Percentiles rank a stretch among this genome's conserved stretches.
These are phyloP conservation scores for Ceratobasidium theobromae DNA, from an alignment of 1,284 basidiomycete genomes.

Conservation along the genomic window DNA sequence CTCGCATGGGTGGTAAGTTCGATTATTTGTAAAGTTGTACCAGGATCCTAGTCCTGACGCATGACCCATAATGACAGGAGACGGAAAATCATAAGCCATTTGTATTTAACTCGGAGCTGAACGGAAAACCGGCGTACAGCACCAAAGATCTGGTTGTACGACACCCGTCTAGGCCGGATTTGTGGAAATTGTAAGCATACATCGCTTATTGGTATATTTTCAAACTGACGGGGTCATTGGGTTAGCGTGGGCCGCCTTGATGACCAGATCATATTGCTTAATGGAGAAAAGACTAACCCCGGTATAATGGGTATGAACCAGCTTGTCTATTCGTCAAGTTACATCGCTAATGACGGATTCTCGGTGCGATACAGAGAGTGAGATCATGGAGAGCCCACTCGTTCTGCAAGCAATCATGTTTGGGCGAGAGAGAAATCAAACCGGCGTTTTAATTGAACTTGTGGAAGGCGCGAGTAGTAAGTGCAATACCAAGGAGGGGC, in stretches of 20 bases:
- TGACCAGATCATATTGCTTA: slow-evolving; percentile 33
- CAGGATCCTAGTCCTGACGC: no score
- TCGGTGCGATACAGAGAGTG: slow-evolving; percentile 25
- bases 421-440: slow-evolving; percentile 49
- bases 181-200: slow-evolving; percentile 13
- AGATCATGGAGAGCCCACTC: slow-evolving; percentile 44
- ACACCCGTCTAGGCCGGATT: slow-evolving; percentile 25
- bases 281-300: slow-evolving; percentile 45
- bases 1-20: slow-evolving; percentile 1
- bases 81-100: slow-evolving; percentile 22
- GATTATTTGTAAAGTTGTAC: background rate
- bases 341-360: slow-evolving; percentile 43
- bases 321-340: slow-evolving; percentile 42
- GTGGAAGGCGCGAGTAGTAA: slow-evolving; percentile 42
- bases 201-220: background rate
- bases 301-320: slow-evolving; percentile 48
- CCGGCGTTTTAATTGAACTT: slow-evolving; percentile 50
- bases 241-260: slow-evolving; percentile 23
- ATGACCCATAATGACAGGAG: background rate
- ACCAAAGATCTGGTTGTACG: slow-evolving; percentile 28
- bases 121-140: slow-evolving; percentile 14
- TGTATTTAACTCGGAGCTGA: slow-evolving; percentile 16
- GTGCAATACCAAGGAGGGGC: slow-evolving; percentile 40
- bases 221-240: background rate
- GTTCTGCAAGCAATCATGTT: slow-evolving; percentile 46